Percentiles rank a stretch among this genome's conserved stretches.
These are phyloP conservation scores for Centaurea solstitialis DNA, from an alignment of 129 eudicot genomes.

Conservation along the genomic window DNA sequence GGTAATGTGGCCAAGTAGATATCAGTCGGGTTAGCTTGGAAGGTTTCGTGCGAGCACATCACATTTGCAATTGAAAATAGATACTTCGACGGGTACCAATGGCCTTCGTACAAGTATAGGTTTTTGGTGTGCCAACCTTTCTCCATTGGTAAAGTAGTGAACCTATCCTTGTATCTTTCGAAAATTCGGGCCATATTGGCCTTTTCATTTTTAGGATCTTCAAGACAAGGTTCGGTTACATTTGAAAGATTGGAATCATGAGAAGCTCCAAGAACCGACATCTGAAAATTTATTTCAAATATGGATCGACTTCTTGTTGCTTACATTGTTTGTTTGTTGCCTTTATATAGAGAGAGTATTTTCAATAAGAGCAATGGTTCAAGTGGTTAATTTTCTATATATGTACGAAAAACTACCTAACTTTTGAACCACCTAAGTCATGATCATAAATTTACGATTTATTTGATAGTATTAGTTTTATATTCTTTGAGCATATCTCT, in stretches of 20 bases:
- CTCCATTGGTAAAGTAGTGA: background rate
- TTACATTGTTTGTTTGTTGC: background rate
- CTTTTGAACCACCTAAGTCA: too few relatives aligned
- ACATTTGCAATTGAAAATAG: background rate
- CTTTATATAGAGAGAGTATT: background rate
- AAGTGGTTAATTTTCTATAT: too few relatives aligned
- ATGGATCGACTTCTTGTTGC: background rate
- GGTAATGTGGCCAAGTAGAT: conserved; percentile 33
- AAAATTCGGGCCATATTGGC: background rate
- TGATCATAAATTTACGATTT: too few relatives aligned
- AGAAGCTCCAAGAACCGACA: background rate
- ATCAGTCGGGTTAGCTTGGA: background rate
- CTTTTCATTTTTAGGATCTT: background rate
- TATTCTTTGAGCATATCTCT: too few relatives aligned
- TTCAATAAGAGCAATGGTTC: too few relatives aligned
- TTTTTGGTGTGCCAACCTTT: background rate
- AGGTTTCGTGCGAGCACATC: background rate
- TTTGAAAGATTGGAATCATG: background rate
- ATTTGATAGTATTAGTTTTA: too few relatives aligned
- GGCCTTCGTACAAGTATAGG: background rate
- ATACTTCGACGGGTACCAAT: background rate
- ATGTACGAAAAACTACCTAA: too few relatives aligned
- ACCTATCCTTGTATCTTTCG: background rate
- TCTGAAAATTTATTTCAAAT: too few relatives aligned
- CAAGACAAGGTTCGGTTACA: background rate